Evolutionary conservation across 2,329 filamentous ascomycete species (phyloP), one percentile per base, ranked within the genome.

Genomic region (Triangularia setosa): DNA sequence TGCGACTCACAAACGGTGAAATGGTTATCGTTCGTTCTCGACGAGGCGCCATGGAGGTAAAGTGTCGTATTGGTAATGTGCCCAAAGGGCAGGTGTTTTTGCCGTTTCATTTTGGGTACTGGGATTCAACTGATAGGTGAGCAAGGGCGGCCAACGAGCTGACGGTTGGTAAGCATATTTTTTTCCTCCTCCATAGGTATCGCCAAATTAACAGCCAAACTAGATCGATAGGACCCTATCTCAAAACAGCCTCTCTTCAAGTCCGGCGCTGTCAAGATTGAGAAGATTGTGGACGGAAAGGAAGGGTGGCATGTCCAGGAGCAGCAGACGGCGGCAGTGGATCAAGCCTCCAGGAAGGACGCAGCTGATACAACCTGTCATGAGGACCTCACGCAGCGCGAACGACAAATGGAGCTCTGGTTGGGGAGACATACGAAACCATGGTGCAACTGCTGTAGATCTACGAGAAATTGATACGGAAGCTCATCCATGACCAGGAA

Each of bases 81-180:
- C 62, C 60, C 11, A 35, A 69, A 21, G 74, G 75, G 2, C 74
- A 77, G 57, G 71, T 73, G 5, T 78, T 78, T 57, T 75, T 77
- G n/a, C 75, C 75, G 2, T 78, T 78, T 55, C 76, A 78, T 59
- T 77, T 75, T 67, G 75, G 75, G 7, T 77, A 77, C 58, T 78
- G 69, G 54, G 76, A 78, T 67, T 66, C 69, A 8, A 69, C 72
- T n/a, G 74, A 74, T 55, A 73, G 70, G 6, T 54, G 72, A 33
- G 72, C 75, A 1, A 64, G 73, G 18, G 76, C 76, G 7, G 76
- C 75, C 0, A 77, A 77, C 66, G 76, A 78, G 62, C 68, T 78
- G 11, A 78, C 76, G 11, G 69, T 71, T 27, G 72, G 75, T 76
- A 71, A 62, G 68, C 64, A 24, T 18, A 14, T 18, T 11, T 23